phyloP scores from a whole-genome alignment of 805 yeast species.

The Monosporozyma siamensis region DNA sequence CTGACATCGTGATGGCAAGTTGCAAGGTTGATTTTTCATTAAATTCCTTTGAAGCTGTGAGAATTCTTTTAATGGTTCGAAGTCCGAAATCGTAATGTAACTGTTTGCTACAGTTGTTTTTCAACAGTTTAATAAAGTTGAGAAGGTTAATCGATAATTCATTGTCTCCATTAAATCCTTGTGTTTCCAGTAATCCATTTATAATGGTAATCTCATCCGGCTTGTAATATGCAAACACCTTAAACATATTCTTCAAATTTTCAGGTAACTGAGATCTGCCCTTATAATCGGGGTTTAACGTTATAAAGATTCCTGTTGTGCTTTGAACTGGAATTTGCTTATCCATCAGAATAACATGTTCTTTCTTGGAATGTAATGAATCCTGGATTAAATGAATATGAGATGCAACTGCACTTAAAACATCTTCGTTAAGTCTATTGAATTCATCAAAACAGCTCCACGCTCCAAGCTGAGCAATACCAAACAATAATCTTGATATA shows the following conservation, averaged over 20 bases:
- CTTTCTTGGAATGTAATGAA: conserved; percentile 31
- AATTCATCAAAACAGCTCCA: conserved; percentile 98
- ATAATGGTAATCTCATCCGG: conserved; percentile 67
- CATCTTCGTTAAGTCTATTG: conserved; percentile 62
- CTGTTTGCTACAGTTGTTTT: conserved; percentile 39
- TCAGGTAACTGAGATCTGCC: conserved; percentile 83
- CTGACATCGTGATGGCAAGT: too few relatives aligned
- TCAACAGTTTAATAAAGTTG: conserved; percentile 43
- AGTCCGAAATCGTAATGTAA: conserved; percentile 86
- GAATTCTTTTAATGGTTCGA: conserved; percentile 63
- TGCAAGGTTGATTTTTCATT: too few relatives aligned
- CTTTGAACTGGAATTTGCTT: conserved; percentile 32
- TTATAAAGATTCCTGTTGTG: conserved; percentile 68
- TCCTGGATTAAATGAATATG: conserved; percentile 64
- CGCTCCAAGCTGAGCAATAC: conserved; percentile 74
- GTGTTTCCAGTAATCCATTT: conserved; percentile 60
- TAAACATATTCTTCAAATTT: conserved; percentile 68
- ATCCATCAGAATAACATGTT: conserved; percentile 36
- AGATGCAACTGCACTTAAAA: conserved; percentile 77
- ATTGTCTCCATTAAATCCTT: conserved; percentile 51
- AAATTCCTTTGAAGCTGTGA: conserved; percentile 48
- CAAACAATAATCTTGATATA: conserved; percentile 66
- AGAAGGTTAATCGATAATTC: conserved; percentile 42
- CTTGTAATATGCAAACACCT: conserved; percentile 60
- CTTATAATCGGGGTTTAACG: conserved; percentile 83